Evolutionary conservation across 2,329 filamentous ascomycete genomes (phyloP), one percentile per base, ranked within the genome.

Genomic region (Albophoma yamanashiensis): DNA sequence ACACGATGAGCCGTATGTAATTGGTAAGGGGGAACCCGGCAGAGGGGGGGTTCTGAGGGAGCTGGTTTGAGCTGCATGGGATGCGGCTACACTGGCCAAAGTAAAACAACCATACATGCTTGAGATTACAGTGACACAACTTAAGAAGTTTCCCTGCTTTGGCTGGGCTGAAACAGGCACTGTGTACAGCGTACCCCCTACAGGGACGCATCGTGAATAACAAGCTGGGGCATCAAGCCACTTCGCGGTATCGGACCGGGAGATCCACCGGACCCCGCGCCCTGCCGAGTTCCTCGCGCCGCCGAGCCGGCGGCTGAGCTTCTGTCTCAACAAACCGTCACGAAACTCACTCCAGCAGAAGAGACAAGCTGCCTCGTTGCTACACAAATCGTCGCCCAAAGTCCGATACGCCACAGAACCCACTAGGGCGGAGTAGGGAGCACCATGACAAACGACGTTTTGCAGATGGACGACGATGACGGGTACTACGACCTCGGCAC

Each of bases 401-500:
- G 7, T 20, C 31, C 2, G 50, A 22, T 5, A 22, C 9, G 31
- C 17, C 47, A 11, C 27, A 22, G 11, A 11, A 9, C 1, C 31
- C 14, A 34, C 8, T 8, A n/a, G 47, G 27, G 17, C 5, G n/a
- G 15, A 53, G 50, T 31, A 55, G n/a, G 50, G 50, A 22, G 50
- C 17, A 55, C 7, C 20, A 55, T 55, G 50, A 15, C 50, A 9
- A 45, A 27, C 39, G 25, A 36, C 39, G 27, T 25, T 20, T 39
- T 15, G 55, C 55, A 45, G 25, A 52, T 14, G 40, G 17, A 12
- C 56, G 42, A 60, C 56, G 59, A 60, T 6, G 60, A 63, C 56
- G 43, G 34, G 59, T 71, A 89, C 71, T 82, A 90, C 69, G 69
- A 90, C 64, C 81, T 91, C 1, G 88, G 88, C 60, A 68, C 74